Conservation (phyloP, 768 basidiomycete species). For the Suillus variegatus region DNA sequence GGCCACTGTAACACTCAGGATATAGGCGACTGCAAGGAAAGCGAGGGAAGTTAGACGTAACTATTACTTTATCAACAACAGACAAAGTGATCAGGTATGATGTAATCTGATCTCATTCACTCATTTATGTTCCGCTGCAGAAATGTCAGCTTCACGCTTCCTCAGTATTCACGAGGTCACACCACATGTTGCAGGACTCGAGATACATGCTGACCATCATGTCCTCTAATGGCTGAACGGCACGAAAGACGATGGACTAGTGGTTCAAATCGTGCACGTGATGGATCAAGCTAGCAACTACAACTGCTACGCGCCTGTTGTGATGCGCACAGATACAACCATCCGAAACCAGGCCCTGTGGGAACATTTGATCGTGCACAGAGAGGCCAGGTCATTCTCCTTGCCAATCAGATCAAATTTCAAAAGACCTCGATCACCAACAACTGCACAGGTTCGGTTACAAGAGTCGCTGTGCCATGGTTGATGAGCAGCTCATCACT, state of each 20-base stretch:
- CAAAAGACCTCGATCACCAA: conserved; percentile 16
- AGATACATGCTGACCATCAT: conserved; percentile 1
- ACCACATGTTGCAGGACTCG: conserved; percentile 22
- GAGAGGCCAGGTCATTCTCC: conserved; percentile 9
- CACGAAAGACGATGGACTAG: not conserved
- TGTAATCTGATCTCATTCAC: not conserved
- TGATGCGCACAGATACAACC: not conserved
- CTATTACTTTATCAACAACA: not conserved
- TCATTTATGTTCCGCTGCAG: not conserved
- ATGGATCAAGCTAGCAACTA: conserved; percentile 11
- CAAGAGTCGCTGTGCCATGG: conserved; percentile 20
- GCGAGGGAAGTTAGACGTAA: too few relatives aligned
- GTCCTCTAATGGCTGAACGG: conserved; percentile 9
- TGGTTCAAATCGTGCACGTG: conserved; percentile 8
- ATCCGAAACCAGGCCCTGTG: not conserved
- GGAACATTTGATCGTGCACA: conserved; percentile 12
- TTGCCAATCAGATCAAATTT: conserved; percentile 16
- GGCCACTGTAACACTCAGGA: not conserved
- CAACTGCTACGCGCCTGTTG: conserved; percentile 6
- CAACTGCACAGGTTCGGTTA: conserved; percentile 17
- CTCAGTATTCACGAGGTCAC: too few relatives aligned
- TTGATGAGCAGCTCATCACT: conserved; percentile 15
- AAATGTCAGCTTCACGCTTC: not conserved
- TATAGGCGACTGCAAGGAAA: not conserved
- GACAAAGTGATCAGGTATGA: not conserved